These are phyloP conservation scores for Clonostachys rhizophaga DNA, from an alignment of 2,329 filamentous ascomycete species.

Conservation along the genomic window DNA sequence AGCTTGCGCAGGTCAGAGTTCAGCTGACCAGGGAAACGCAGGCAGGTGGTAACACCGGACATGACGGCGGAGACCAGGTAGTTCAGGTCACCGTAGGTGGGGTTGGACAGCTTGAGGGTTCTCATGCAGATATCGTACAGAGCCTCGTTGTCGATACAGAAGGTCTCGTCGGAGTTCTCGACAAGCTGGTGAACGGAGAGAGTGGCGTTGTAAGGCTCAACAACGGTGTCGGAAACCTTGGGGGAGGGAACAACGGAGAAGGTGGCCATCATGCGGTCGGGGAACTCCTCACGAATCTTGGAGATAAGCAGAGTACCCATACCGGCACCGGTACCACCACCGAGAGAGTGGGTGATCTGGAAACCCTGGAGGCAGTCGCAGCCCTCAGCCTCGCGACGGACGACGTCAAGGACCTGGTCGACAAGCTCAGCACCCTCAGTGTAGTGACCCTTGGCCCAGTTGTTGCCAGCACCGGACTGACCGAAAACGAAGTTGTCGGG, in stretches of 20 bases:
- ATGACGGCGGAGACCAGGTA: constrained; percentile 99
- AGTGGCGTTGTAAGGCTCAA: constrained; percentile 99
- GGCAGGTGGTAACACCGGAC: constrained; percentile 97
- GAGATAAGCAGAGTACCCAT: constrained; percentile 99
- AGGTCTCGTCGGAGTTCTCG: constrained; percentile 99
- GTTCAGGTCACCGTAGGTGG: constrained; percentile 98
- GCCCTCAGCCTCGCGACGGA: constrained; percentile 96
- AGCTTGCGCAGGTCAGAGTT: constrained; percentile 99
- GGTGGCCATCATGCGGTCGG: constrained; percentile 99
- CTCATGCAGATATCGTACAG: constrained; percentile 99
- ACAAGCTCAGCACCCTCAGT: constrained; percentile 99
- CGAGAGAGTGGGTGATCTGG: constrained; percentile 99
- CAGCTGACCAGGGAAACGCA: constrained; percentile 98
- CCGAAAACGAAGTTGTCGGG: constrained; percentile 99
- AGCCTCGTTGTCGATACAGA: constrained; percentile 99
- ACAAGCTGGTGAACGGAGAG: constrained; percentile 98
- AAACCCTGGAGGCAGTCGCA: constrained; percentile 99
- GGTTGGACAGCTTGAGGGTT: constrained; percentile 97
- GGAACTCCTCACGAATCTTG: constrained; percentile 99
- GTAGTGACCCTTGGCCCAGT: constrained; percentile 99
- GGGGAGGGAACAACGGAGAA: constrained; percentile 98
- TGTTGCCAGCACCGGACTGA: constrained; percentile 99
- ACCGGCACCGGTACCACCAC: constrained; percentile 99
- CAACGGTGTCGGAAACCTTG: constrained; percentile 99
- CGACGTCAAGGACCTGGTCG: constrained; percentile 96